Evolutionary conservation across 768 basidiomycete species (phyloP), one percentile per base, ranked within the genome.

Genomic region (Boletus rubroflammeus): DNA sequence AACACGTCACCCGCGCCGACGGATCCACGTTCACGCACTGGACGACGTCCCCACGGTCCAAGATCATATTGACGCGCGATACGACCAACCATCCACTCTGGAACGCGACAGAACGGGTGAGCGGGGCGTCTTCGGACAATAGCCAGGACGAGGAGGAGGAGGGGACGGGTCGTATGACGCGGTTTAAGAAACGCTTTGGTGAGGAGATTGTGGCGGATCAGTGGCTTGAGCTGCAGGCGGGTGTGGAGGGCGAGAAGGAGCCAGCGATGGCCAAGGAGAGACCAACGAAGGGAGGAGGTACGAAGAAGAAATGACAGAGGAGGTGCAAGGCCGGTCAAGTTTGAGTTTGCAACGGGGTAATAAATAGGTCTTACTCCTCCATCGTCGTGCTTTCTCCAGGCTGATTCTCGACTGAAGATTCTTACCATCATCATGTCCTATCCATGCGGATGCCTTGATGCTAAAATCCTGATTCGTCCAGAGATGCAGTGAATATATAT

Each of bases 1-100:
- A 94, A 71, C 82, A 78, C 58, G 88, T 96, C 56, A 80, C 91
- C 53, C 85, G 90, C 60, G 85, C 92, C 0, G 94, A 96, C 73
- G 93, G 94, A 11, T 88, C 90, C 26, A 90, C 88, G 1, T 93
- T 91, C 68, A 84, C 81, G 5, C 90, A 94, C 61, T 89, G 87
- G 81, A 91, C 89, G 13, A 95, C 93, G 1, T 92, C 93, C 0
- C 93, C 94, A 0, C 85, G 84, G 6, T 85, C 87, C 4, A 69
- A 81, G 35, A 80, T 92, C 43, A 81, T 85, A 35, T 77, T 95
- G 44, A 90, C 93, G 19, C 84, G 93, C 39, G 93, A 96, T 63
- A 85, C 90, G 47, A 90, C 89, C 15, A 97, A 93, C 68, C 86
- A 93, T 63, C 90, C 93, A 1, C 71, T 92, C 6, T 97, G 89